These are phyloP conservation scores for Cajanus cajan DNA, from an alignment of 306 rosid genomes.

Conservation along the genomic window DNA sequence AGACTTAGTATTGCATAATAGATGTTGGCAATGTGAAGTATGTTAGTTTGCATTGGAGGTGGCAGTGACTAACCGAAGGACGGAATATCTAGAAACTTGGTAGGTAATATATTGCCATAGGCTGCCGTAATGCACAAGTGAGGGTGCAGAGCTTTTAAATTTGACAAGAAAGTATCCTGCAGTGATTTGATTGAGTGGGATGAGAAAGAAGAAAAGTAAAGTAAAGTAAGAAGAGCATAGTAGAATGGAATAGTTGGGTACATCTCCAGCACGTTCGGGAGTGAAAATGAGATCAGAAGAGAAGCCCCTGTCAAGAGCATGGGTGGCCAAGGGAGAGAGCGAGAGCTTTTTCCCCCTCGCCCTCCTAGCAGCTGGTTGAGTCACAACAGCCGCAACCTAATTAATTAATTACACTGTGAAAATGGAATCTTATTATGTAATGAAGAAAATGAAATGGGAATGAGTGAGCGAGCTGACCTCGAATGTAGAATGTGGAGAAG, in stretches of 20 bases:
- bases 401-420: neutral
- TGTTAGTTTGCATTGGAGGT: neutral
- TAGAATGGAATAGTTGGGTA: neutral
- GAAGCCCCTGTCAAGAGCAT: slow-evolving; percentile 80
- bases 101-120: slow-evolving; percentile 51
- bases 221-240: neutral
- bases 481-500: slow-evolving; percentile 51
- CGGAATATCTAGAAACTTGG: slow-evolving; percentile 44
- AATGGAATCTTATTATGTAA: neutral
- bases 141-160: slow-evolving; percentile 71
- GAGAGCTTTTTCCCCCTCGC: slow-evolving; percentile 68
- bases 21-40: neutral
- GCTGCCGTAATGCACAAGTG: slow-evolving; percentile 65
- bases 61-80: slow-evolving; percentile 46
- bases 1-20: neutral
- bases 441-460: neutral
- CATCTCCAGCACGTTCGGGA: slow-evolving; percentile 80
- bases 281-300: slow-evolving; percentile 75
- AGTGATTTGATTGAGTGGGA: neutral
- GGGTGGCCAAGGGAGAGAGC: slow-evolving; percentile 77
- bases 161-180: slow-evolving; percentile 73
- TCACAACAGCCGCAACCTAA: slow-evolving; percentile 88
- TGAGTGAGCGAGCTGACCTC: slow-evolving; percentile 46
- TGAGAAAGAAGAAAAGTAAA: neutral
- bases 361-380: slow-evolving; percentile 84